Percentiles rank a stretch among this genome's conserved stretches.
Conservation (phyloP, 371 early-diverging fungal species). For the Zychaea mexicana region DNA sequence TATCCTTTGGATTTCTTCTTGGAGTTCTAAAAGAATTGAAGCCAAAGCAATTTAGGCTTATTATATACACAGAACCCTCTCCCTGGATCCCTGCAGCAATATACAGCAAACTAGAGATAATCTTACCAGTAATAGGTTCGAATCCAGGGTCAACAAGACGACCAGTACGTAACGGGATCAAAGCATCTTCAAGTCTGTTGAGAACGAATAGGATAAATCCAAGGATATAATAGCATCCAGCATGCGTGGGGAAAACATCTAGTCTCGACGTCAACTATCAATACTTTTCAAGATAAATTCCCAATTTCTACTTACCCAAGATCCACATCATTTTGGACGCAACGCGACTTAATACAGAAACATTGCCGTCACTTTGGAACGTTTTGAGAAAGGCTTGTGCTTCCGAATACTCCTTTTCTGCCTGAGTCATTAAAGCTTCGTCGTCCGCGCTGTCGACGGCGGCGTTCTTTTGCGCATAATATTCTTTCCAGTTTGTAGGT, state of each 20-base stretch:
- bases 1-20: constrained; percentile 45
- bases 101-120: too few species aligned
- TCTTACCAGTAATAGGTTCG: constrained; percentile 54
- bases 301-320: constrained; percentile 40
- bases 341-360: constrained; percentile 43
- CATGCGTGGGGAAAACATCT: constrained; percentile 58
- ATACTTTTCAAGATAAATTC: too few species aligned
- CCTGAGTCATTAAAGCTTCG: constrained; percentile 39
- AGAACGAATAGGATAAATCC: constrained; percentile 53
- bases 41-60: too few species aligned
- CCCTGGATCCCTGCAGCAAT: not conserved
- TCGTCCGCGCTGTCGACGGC: constrained; percentile 33
- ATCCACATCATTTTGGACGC: constrained; percentile 58
- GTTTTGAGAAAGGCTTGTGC: constrained; percentile 46
- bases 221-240: constrained; percentile 61
- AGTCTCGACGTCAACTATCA: too few species aligned
- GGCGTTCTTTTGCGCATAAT: constrained; percentile 39
- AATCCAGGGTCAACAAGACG: constrained; percentile 52
- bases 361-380: constrained; percentile 47
- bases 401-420: constrained; percentile 44
- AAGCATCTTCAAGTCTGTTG: constrained; percentile 53
- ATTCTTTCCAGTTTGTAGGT: constrained; percentile 47
- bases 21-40: constrained; percentile 41
- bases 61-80: not conserved
- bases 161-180: constrained; percentile 53